Conservation (phyloP, 768 basidiomycete species). For the Boletus subparvulus region DNA sequence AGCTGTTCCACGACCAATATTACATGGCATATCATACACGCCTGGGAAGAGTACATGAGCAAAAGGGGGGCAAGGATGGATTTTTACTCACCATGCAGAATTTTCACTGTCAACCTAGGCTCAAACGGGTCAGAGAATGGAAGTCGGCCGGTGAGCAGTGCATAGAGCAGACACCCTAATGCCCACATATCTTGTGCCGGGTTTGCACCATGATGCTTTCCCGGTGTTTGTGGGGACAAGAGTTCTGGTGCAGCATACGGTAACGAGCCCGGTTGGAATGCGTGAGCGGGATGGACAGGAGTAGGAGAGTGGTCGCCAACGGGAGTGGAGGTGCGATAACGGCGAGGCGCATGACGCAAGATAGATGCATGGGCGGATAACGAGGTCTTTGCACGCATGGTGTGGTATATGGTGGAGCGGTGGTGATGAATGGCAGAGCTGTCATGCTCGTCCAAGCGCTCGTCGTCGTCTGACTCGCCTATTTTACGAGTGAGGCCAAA, state of each 20-base stretch:
- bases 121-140: slow-evolving; percentile 92
- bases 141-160: slow-evolving; percentile 77
- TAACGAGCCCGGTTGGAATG: slow-evolving; percentile 77
- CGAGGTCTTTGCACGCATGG: slow-evolving; percentile 25
- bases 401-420: slow-evolving; percentile 28
- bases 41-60: slow-evolving; percentile 41
- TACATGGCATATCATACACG: slow-evolving; percentile 55
- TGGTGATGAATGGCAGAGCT: slow-evolving; percentile 19
- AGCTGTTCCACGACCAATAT: slow-evolving; percentile 60
- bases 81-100: slow-evolving; percentile 67
- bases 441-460: slow-evolving; percentile 18
- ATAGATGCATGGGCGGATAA: slow-evolving; percentile 15
- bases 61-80: neutral
- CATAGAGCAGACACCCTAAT: slow-evolving; percentile 85
- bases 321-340: slow-evolving; percentile 50
- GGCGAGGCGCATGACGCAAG: slow-evolving; percentile 39
- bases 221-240: slow-evolving; percentile 56
- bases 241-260: slow-evolving; percentile 92
- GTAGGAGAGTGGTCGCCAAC: slow-evolving; percentile 31
- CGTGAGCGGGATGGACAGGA: slow-evolving; percentile 34
- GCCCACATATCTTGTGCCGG: slow-evolving; percentile 97
- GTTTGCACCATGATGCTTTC: slow-evolving; percentile 34
- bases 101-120: slow-evolving; percentile 88
- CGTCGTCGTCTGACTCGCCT: slow-evolving; percentile 45
- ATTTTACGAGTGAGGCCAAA: slow-evolving; percentile 79